A percentile compares a stretch with the other conserved stretches of the same genome.
Evolutionary conservation across 2,329 filamentous ascomycete species (phyloP).

Genomic region (Ceratocystis cubensis): DNA sequence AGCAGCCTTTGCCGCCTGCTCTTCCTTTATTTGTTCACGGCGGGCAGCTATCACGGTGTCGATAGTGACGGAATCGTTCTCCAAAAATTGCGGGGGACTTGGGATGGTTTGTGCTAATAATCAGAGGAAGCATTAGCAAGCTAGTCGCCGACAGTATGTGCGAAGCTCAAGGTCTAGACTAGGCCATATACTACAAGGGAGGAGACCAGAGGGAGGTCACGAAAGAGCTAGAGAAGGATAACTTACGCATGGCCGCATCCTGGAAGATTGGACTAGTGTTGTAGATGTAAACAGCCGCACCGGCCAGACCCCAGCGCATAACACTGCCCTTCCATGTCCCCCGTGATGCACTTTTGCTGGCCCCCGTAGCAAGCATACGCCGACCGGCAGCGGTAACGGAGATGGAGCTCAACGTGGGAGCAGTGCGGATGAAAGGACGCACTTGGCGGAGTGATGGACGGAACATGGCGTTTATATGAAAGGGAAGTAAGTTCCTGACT

Average conservation of each 20-base stretch:
- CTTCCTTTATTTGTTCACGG: slow-evolving; percentile 36
- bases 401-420: background rate
- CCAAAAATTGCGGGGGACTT: slow-evolving; percentile 34
- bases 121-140: background rate
- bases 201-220: too few species aligned
- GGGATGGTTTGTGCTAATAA: slow-evolving; percentile 15
- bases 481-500: background rate
- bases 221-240: background rate
- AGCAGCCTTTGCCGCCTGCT: slow-evolving; percentile 25
- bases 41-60: slow-evolving; percentile 56
- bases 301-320: slow-evolving; percentile 62
- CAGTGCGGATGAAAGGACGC: slow-evolving; percentile 12
- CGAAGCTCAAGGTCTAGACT: background rate
- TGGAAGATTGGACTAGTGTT: slow-evolving; percentile 82
- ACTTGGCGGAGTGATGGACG: slow-evolving; percentile 21
- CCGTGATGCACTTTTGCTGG: slow-evolving; percentile 46
- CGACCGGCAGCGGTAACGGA: slow-evolving; percentile 24
- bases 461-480: slow-evolving; percentile 16
- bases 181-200: too few species aligned
- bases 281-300: slow-evolving; percentile 78
- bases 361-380: slow-evolving; percentile 38
- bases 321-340: slow-evolving; percentile 70
- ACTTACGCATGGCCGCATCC: slow-evolving; percentile 59
- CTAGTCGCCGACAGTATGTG: background rate
- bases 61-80: slow-evolving; percentile 49